phyloP scores from a whole-genome alignment of 106 monocot genomes.

The Platanthera guangdongensis region DNA sequence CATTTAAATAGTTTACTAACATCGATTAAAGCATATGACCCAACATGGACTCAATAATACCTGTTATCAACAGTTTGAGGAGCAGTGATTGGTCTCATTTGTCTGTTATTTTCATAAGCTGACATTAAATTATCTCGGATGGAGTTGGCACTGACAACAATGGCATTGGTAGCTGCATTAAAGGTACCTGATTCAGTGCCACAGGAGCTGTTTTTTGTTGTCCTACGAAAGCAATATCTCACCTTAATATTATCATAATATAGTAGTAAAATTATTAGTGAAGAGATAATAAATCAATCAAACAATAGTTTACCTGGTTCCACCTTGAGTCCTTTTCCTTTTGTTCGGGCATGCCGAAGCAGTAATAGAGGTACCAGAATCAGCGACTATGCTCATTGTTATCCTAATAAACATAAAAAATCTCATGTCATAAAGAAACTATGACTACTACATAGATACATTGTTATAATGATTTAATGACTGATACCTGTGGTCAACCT shows the following conservation, averaged over 20 bases:
- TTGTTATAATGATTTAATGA: neutral
- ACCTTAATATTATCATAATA: neutral
- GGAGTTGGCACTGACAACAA: constrained; percentile 6
- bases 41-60: constrained; percentile 12
- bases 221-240: constrained; percentile 25
- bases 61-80: constrained; percentile 29
- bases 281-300: neutral
- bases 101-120: constrained; percentile 8
- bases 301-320: constrained; percentile 30
- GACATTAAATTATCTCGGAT: constrained; percentile 12
- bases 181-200: constrained; percentile 12
- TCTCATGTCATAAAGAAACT: constrained; percentile 1
- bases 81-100: neutral
- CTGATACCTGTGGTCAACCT: constrained; percentile 52
- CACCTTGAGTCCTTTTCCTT: constrained; percentile 32
- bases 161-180: constrained; percentile 3
- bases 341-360: constrained; percentile 25
- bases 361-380: constrained; percentile 44
- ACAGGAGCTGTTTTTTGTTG: constrained; percentile 19
- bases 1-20: neutral
- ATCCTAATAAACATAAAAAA: constrained; percentile 1
- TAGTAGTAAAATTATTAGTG: neutral
- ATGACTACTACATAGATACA: neutral
- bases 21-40: neutral
- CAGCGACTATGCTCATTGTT: constrained; percentile 33